Evolutionary conservation across 768 basidiomycete genomes (phyloP), one percentile per base, ranked within the genome.

Genomic region (Pulveroboletus ravenelii): DNA sequence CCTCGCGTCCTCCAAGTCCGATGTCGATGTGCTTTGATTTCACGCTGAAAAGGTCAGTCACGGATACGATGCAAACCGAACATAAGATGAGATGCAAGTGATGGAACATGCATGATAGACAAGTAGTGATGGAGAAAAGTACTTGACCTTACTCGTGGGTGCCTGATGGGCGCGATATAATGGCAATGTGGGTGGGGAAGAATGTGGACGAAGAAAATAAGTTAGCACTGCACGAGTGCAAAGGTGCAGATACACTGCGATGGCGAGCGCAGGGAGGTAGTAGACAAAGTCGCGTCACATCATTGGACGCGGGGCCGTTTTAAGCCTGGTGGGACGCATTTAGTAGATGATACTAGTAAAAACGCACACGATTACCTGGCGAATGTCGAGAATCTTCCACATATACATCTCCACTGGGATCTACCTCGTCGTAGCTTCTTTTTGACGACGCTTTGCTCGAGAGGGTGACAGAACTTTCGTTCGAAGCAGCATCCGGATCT

Each of bases 371-470:
- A 54, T 66, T 50, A 80, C 81, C 78, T 23, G 20, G 20, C 20
- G 20, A 23, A 52, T 62, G 62, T 27, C 63, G 64, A 23, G 20
- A 23, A 23, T 23, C 20, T 23, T 23, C 69, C 35, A 61, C 67
- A 10, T 58, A 61, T 10, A 64, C 65, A 14, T 72, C 74, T 45
- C 76, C 78, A 13, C 62, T 55, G 37, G 69, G 66, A 20, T 79
- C 76, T 50, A 79, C 72, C 49, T 78, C 78, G 36, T 82, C 75
- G 25, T 61, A 54, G n/a, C 56, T 48, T 51, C 71, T 59, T 65
- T 85, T 85, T 32, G 81, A 81, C 38, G 78, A 70, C 23, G 41
- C 62, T 46, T 60, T 79, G 60, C 80, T 83, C 13, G 80, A 81
- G 44, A 83, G 66, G 2, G 81, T 81, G 43, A 73, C 67, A 15